Evolutionary conservation across 2,329 filamentous ascomycete genomes (phyloP), one percentile per base, ranked within the genome.

Genomic region (Pseudogymnoascus verrucosus): DNA sequence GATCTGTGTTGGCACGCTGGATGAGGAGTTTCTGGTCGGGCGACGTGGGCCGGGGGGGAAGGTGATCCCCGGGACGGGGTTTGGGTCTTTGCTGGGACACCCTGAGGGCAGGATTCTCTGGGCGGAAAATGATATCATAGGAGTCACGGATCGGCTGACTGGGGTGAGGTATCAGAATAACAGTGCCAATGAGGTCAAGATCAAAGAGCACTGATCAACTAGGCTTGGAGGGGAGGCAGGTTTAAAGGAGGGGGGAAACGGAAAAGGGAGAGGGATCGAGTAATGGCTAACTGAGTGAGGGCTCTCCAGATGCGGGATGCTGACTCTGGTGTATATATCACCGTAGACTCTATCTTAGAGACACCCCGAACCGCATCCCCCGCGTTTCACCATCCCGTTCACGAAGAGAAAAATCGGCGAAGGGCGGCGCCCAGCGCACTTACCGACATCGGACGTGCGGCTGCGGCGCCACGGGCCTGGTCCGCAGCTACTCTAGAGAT

Each of bases 1-100:
- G 54, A 44, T 83, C 34, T 71, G 77, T 1, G 73, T 82, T 7
- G 80, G 80, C 0, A 75, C 74, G 3, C 71, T 83, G 5, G 80
- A 84, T 62, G 72, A 76, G 62, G 75, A 79, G 12, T 77, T 74
- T 26, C 69, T 83, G 66, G 70, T 60, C 66, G 69, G 57, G 37
- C 65, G 64, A 3, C 60, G 65, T 36, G 67, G 68, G 44, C 21
- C 61, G 0, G 63, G 69, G 21, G 65, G 39, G 26, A 61, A 61
- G 34, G 59, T 61, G 8, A 40, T 61, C 8, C 59, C 59, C 12
- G 59, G 59, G 14, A 61, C 59, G 10, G 59, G 59, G 2, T 61
- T 5, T 61, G 59, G 59, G 39, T 14, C n/a, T 26, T 42, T 61
- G 4, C 14, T 61, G n/a, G 59, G 36, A 61, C 59, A 61, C 12